Conservation (phyloP, 768 basidiomycete genomes). For the Phaeotremella fagi region DNA sequence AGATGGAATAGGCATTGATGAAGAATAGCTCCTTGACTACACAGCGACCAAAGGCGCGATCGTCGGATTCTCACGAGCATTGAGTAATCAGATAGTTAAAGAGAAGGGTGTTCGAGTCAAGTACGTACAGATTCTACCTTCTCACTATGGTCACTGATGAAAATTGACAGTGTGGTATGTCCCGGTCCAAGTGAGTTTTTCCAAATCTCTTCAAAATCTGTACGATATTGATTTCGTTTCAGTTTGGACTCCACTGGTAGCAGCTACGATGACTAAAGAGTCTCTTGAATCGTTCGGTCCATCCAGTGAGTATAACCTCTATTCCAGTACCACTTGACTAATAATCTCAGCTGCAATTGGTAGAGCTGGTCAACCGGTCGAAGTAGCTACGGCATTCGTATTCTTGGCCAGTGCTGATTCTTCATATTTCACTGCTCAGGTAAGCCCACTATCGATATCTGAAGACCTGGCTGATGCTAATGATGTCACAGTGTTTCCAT, state of each 20-base stretch:
- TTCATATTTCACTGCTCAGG: constrained; percentile 51
- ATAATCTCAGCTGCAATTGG: constrained; percentile 53
- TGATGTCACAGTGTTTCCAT: constrained; percentile 37
- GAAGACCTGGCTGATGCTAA: background rate
- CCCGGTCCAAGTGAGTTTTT: constrained; percentile 18
- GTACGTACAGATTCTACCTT: constrained; percentile 22
- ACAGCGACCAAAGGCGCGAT: constrained; percentile 59
- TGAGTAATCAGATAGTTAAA: constrained; percentile 56
- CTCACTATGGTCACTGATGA: background rate
- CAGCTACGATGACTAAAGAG: constrained; percentile 48
- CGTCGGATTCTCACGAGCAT: constrained; percentile 53
- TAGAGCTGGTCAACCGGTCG: constrained; percentile 56
- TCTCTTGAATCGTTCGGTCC: constrained; percentile 44
- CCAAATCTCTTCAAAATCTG: background rate
- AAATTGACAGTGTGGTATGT: background rate
- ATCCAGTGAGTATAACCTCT: constrained; percentile 22
- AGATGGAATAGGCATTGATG: background rate
- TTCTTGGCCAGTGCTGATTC: constrained; percentile 55
- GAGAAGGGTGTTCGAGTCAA: constrained; percentile 55
- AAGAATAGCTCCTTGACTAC: constrained; percentile 54
- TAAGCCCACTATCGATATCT: constrained; percentile 6
- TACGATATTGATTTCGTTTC: too few relatives aligned
- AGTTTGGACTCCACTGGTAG: constrained; percentile 55
- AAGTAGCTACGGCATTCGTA: constrained; percentile 54
- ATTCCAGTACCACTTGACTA: background rate